A percentile compares a stretch with the other conserved stretches of the same genome.
Conservation (phyloP, 108 stramenopile species). For the Cyclotella distinguenda region DNA sequence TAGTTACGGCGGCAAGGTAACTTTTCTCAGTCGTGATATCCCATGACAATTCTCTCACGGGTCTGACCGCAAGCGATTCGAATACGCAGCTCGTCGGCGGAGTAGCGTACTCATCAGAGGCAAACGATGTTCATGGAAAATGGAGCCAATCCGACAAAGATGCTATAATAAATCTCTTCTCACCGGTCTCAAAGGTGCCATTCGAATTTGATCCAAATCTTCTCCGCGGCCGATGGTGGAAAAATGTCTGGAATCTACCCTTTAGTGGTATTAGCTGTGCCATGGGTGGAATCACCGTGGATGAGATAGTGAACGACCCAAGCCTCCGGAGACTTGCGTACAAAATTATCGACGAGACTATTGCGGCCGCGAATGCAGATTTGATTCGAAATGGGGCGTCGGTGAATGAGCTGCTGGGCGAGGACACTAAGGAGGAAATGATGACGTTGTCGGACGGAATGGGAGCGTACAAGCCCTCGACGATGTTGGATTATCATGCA, state of each 20-base stretch:
- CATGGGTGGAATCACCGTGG: slow-evolving; percentile 87
- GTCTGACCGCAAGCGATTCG: slow-evolving; percentile 23
- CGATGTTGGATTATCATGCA: slow-evolving; percentile 76
- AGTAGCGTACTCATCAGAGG: slow-evolving; percentile 46
- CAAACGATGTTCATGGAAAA: slow-evolving; percentile 19
- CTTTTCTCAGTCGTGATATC: slow-evolving; percentile 41
- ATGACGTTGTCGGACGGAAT: slow-evolving; percentile 66
- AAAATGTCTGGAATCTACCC: slow-evolving; percentile 85
- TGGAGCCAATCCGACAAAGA: slow-evolving; percentile 31
- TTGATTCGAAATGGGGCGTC: slow-evolving; percentile 45
- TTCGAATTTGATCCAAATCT: slow-evolving; percentile 63
- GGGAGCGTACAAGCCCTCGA: slow-evolving; percentile 80
- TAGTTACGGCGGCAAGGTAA: slow-evolving; percentile 71
- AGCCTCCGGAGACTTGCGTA: slow-evolving; percentile 65
- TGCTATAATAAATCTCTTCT: slow-evolving; percentile 62
- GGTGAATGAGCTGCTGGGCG: slow-evolving; percentile 27
- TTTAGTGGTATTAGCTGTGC: slow-evolving; percentile 86
- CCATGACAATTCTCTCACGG: neutral
- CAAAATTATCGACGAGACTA: slow-evolving; percentile 76
- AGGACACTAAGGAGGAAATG: slow-evolving; percentile 58
- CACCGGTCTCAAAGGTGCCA: slow-evolving; percentile 47
- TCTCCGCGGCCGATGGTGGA: slow-evolving; percentile 75
- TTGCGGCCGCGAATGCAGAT: slow-evolving; percentile 82
- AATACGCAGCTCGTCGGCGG: slow-evolving; percentile 20
- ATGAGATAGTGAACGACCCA: slow-evolving; percentile 75